Evolutionary conservation across 495 filamentous ascomycete species (phyloP), one percentile per base, ranked within the genome.

Genomic region (Penicillium goetzii): DNA sequence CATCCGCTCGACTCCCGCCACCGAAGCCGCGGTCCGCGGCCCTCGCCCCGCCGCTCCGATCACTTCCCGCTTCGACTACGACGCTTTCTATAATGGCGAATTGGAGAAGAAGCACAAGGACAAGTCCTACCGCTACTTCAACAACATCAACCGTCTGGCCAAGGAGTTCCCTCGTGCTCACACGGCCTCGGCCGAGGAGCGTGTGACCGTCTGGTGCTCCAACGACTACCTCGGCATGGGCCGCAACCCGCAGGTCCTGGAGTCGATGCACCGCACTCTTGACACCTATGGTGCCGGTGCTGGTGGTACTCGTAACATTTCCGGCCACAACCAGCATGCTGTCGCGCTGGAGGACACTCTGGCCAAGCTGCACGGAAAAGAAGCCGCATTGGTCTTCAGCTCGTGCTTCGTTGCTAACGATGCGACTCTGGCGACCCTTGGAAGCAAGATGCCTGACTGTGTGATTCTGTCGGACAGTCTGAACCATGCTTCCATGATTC

Each of bases 191-290:
- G 85, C 85, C 68, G 90, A 96, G 65, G 91, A 97, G 64, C 85
- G 86, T n/a, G 95, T 99, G 56, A 97, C 93, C 4, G 94, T 98
- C 38, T 99, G 96, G 95, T 99, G 95, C 83, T 96, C 93, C 67
- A 99, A 99, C 71, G 95, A 99, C 77, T 99, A 99, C 73, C 84
- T 99, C 11, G 95, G 95, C 61, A 99, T 99, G 95, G 94, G 95
- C 23, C 86, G 92, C 60, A 98, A 98, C 74, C 85, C 84, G 3
- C 81, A 92, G 32, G 96, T 99, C 5, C 79, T 99, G 64, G 88
- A 92, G 77, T 80, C 86, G 2, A 99, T 98, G 95, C 96, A 99
- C 72, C 83, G 92, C 66, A 97, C 95, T 9, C 83, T 99, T 4
- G 95, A 99, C 65, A 91, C 86, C 68, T 98, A 99, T 71, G 95